Evolutionary conservation across 345 rosid species (phyloP), one percentile per base, ranked within the genome.

Genomic region (Eucalyptus rudis): DNA sequence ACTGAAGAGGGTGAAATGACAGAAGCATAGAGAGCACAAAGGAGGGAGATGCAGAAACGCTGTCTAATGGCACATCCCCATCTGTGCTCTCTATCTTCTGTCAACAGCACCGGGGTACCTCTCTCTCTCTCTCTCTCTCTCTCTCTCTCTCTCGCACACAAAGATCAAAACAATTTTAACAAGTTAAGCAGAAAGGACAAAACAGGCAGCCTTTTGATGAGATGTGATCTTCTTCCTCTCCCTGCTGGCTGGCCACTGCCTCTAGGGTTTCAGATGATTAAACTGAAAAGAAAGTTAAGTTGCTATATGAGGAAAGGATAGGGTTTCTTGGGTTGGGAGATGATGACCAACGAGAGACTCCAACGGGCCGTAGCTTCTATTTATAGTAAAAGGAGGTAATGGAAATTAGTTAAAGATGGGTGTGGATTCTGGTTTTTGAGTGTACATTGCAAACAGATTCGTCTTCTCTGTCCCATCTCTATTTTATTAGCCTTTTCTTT

Each of bases 1-100:
- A 54, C 86, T 25, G 89, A 89, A 87, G 94, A 50, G 29, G 86
- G 86, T 49, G 90, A 92, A 94, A 95, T 95, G 98, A 95, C 98
- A 97, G 97, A 96, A 97, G 97, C 91, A 93, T 94, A 94, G 94
- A 94, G 96, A 96, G 97, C 98, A 96, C 98, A 93, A 94, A 97
- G 92, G 97, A 96, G 89, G 88, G 96, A 94, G 90, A 91, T 94
- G 94, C 94, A 89, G 62, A 62, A 31, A n/a, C 33, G 24, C 87
- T 10, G 49, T 80, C 86, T 88, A 68, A 87, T 89, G 88, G 97
- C 96, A 96, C 86, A 89, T 91, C 95, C 95, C 95, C 98, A 92
- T 96, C 95, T 91, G 99, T 95, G 97, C 99, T 95, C 98, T 97
- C 99, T 97, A 96, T 97, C 99, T 97, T 97, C 98, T 97, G 99